Conservation (phyloP, 1,284 basidiomycete species). For the Ceratobasidium sp. region DNA sequence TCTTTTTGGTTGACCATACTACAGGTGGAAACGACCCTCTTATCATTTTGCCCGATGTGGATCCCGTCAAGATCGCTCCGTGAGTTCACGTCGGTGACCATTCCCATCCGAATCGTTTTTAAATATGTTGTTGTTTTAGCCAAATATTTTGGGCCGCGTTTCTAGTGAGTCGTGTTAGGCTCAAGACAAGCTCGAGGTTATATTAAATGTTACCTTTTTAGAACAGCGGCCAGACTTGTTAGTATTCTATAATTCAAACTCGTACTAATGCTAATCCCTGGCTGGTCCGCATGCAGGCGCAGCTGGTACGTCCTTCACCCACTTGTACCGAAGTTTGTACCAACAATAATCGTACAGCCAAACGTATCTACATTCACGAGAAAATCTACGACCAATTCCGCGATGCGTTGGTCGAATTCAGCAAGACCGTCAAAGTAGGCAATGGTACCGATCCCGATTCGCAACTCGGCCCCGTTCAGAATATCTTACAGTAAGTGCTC, state of each 20-base stretch:
- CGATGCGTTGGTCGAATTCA: slow-evolving; percentile 54
- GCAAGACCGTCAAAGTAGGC: slow-evolving; percentile 61
- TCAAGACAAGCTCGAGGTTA: too few relatives aligned
- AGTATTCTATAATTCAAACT: background rate
- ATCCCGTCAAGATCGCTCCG: slow-evolving; percentile 73
- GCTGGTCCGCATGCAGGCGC: background rate
- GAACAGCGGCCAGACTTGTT: slow-evolving; percentile 41
- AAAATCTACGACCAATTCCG: slow-evolving; percentile 62
- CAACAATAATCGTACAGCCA: slow-evolving; percentile 10
- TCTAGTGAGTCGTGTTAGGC: slow-evolving; percentile 3
- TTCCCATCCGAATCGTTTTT: background rate
- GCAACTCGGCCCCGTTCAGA: slow-evolving; percentile 36
- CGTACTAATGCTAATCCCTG: background rate
- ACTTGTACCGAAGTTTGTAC: background rate
- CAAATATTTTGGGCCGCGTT: slow-evolving; percentile 33
- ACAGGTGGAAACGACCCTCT: slow-evolving; percentile 66
- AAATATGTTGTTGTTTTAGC: background rate
- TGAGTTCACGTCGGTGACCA: background rate
- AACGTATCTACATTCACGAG: slow-evolving; percentile 63
- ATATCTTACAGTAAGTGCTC: slow-evolving; percentile 18
- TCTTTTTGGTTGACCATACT: too few relatives aligned
- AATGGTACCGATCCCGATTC: slow-evolving; percentile 51
- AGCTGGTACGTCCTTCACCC: slow-evolving; percentile 20
- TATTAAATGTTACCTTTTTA: background rate
- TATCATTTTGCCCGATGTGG: slow-evolving; percentile 61